Evolutionary conservation across 345 rosid species (phyloP), one percentile per base, ranked within the genome.

Genomic region (Salix purpurea): DNA sequence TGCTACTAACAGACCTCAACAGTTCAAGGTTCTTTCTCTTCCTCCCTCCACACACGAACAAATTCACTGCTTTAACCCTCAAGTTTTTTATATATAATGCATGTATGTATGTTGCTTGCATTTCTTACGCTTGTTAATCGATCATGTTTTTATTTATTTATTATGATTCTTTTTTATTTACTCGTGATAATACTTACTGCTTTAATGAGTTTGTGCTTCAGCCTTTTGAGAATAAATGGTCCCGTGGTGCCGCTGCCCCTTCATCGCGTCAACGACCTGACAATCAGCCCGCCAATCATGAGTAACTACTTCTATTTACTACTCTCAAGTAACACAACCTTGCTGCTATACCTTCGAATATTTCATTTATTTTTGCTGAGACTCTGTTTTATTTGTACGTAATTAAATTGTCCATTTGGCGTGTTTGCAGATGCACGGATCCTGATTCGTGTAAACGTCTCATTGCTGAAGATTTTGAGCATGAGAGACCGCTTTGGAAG

Each of bases 401-500:
- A 46, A 46, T 46, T 46, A 46, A 46, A 46, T 4, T 62, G 6
- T 76, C 62, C 18, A 67, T 64, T 78, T 46, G 65, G 76, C n/a
- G 32, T 69, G 26, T 83, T 9, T 67, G 71, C 77, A 94, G 97
- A 67, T 95, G 99, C 90, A 89, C 89, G 9, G 96, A 93, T 87
- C 97, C 93, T 23, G 91, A 89, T 36, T 79, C 89, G 54, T 95
- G 99, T 83, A 90, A 83, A 78, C 87, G 82, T 42, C 2, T 85
- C 74, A 90, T 93, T 77, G 76, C 60, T 58, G 94, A 95, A 65
- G 99, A 95, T 86, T 89, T 86, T 81, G 86, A 91, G 85, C 78
- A 82, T 7, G 99, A 93, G 88, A 89, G 89, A 73, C 97, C 98
- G 12, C 79, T 90, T 83, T 95, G 99, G 98, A 91, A 86, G 86